A percentile compares a stretch with the other conserved stretches of the same genome.
Evolutionary conservation across 2,329 filamentous ascomycete species (phyloP).

Genomic region (Claviceps cyperi): DNA sequence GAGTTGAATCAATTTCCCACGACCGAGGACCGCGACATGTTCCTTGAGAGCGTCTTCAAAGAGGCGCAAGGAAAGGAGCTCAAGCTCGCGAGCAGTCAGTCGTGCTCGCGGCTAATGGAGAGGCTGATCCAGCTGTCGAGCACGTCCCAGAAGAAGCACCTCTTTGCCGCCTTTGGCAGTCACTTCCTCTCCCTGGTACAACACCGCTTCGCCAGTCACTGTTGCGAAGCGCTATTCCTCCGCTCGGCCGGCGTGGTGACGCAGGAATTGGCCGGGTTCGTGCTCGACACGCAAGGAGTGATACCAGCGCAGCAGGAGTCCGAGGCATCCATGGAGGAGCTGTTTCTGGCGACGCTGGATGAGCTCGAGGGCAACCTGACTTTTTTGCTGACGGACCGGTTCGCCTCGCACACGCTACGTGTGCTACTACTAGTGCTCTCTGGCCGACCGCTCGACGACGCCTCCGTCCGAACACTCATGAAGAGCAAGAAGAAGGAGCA

Average conservation of each 20-base stretch:
- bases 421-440: constrained; percentile 77
- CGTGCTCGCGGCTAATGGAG: constrained; percentile 87
- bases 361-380: constrained; percentile 78
- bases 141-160: constrained; percentile 63
- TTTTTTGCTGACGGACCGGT: constrained; percentile 71
- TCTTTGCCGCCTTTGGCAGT: constrained; percentile 74
- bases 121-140: constrained; percentile 72
- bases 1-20: constrained; percentile 78
- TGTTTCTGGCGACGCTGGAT: constrained; percentile 70
- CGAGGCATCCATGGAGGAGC: constrained; percentile 59
- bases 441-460: constrained; percentile 61
- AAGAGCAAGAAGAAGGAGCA: constrained; percentile 91
- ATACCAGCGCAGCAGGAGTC: constrained; percentile 30
- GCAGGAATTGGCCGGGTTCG: constrained; percentile 46
- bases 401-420: constrained; percentile 81
- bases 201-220: constrained; percentile 94
- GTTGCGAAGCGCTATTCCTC: constrained; percentile 85
- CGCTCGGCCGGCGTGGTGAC: constrained; percentile 67
- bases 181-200: constrained; percentile 85
- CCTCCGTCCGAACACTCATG: constrained; percentile 56
- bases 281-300: constrained; percentile 29
- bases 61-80: constrained; percentile 87
- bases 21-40: constrained; percentile 54
- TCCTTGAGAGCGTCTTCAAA: constrained; percentile 68
- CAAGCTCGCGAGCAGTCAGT: constrained; percentile 91